Evolutionary conservation across 192 early-diverging fungal genomes (phyloP).

Genomic region (Coemansia sp.): DNA sequence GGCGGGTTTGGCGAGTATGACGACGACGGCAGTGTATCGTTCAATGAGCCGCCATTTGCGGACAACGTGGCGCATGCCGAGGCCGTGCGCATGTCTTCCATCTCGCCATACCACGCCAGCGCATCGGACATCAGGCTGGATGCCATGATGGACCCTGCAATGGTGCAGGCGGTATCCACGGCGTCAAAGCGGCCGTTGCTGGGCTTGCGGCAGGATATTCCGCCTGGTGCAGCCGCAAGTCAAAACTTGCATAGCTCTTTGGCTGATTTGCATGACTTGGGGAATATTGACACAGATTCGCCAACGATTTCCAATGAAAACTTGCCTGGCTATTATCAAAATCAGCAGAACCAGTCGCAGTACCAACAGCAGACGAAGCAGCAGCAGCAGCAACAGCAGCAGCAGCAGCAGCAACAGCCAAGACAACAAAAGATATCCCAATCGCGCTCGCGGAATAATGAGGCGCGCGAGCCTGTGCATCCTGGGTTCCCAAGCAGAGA

Average conservation of each 20-base stretch:
- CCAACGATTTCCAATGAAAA: slow-evolving; percentile 31
- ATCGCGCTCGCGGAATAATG: slow-evolving; percentile 11
- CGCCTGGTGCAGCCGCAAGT: slow-evolving; percentile 4
- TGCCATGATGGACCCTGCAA: slow-evolving; percentile 19
- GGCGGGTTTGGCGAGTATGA: slow-evolving; percentile 18
- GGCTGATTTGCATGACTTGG: slow-evolving; percentile 5
- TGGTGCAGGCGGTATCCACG: not conserved
- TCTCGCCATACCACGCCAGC: slow-evolving; percentile 34
- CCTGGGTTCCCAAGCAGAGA: slow-evolving; percentile 42
- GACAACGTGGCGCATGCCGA: slow-evolving; percentile 29
- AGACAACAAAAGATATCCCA: slow-evolving; percentile 14
- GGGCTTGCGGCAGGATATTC: slow-evolving; percentile 39
- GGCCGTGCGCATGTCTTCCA: slow-evolving; percentile 18
- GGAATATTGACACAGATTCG: slow-evolving; percentile 6
- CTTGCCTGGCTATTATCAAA: slow-evolving; percentile 10
- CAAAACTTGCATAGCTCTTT: slow-evolving; percentile 16
- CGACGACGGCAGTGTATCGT: slow-evolving; percentile 27
- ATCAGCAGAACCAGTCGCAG: slow-evolving; percentile 6
- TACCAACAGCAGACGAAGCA: slow-evolving; percentile 16
- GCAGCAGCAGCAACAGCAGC: slow-evolving; percentile 7
- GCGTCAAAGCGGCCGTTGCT: slow-evolving; percentile 38
- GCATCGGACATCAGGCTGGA: slow-evolving; percentile 39
- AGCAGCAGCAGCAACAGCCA: slow-evolving; percentile 16
- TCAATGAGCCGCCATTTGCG: slow-evolving; percentile 21
- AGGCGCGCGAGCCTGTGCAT: slow-evolving; percentile 28